Evolutionary conservation across 2,329 filamentous ascomycete genomes (phyloP), one percentile per base, ranked within the genome.

Genomic region (Exophiala sideris): DNA sequence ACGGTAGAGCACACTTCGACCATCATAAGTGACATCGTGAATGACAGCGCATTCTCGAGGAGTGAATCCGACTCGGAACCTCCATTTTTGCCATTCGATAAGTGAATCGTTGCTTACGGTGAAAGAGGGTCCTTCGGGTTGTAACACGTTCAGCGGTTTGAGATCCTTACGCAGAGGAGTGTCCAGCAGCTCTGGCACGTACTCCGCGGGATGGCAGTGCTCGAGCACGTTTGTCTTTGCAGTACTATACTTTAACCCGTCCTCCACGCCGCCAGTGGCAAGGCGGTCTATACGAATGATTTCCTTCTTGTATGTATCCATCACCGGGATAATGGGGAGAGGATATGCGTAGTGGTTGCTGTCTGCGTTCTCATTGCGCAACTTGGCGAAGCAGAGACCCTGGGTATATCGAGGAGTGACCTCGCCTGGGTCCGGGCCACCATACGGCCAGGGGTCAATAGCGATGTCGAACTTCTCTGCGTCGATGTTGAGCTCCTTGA

Each of bases 111-210:
- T 46, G 54, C 73, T 72, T 11, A 87, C 76, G 0, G 70, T 73
- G 69, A 90, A 89, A 1, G 82, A 86, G 0, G 85, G 79, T 0
- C 86, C 86, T 21, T 87, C 81, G 0, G 83, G 83, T 58, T 91
- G 88, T 1, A 83, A 77, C 47, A 91, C 83, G 61, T 89, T 82
- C 65, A 91, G 79, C 3, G 87, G 87, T 69, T 88, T 89, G 34
- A 83, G 64, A 53, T 81, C 81, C 33, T 74, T 69, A 11, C 82
- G 72, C 12, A 74, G 62, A 1, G 76, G 73, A 1, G 64, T 60
- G 14, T 75, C 71, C 9, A 84, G 71, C 6, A 85, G 69, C 64
- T 75, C 72, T 1, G 73, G 73, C 3, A 74, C 63, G 59, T 82
- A 83, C 57, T 83, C 80, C 0, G 74, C 73, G 5, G 71, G 66